Evolutionary conservation across 2,329 filamentous ascomycete species (phyloP).

Genomic region (Colletotrichum karsti): DNA sequence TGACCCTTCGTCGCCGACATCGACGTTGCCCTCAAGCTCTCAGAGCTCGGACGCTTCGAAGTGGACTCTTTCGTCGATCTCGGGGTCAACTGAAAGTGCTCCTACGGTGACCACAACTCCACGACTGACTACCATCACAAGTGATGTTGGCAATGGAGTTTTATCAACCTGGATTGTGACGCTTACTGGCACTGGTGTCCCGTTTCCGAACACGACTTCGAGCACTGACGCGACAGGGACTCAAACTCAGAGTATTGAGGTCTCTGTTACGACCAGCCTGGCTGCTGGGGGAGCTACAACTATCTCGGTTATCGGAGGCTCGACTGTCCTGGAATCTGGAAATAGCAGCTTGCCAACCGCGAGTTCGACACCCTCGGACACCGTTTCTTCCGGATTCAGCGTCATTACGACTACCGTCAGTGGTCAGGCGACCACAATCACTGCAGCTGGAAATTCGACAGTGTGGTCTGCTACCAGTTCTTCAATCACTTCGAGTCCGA

Average conservation of each 20-base stretch:
- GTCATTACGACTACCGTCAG: neutral
- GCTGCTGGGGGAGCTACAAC: no score
- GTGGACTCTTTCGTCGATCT: neutral
- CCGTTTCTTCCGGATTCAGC: no score
- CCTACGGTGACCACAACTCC: neutral
- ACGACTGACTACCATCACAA: neutral
- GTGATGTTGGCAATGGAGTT: neutral
- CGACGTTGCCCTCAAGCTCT: neutral
- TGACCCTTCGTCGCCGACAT: neutral
- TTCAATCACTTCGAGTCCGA: no score
- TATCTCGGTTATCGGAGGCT: no score
- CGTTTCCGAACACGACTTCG: neutral
- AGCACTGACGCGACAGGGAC: no score
- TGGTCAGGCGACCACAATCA: neutral
- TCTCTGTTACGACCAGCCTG: no score
- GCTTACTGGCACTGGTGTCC: neutral
- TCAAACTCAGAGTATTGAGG: no score
- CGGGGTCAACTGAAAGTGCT: neutral
- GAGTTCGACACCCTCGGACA: no score
- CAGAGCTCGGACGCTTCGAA: neutral
- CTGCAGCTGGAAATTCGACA: no score
- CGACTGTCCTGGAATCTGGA: no score
- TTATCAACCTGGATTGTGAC: neutral
- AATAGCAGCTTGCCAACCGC: no score
- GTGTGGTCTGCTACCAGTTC: no score